Conservation (phyloP, 2,329 filamentous ascomycete species). For the Scedosporium minutisporum region DNA sequence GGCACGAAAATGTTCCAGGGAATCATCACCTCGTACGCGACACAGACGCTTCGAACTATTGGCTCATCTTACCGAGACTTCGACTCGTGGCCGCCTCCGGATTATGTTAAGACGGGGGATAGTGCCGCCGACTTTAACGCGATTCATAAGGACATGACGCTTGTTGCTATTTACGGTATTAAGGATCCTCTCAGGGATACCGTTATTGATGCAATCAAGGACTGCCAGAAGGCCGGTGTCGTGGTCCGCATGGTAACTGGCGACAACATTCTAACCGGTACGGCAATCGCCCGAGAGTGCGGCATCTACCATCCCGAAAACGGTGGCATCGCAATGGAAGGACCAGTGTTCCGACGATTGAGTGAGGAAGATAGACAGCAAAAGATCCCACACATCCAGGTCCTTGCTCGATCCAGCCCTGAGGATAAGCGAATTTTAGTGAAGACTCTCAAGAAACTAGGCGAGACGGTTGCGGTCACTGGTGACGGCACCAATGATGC, state of each 20-base stretch:
- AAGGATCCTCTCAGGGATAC: slow-evolving; percentile 59
- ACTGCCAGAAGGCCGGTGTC: slow-evolving; percentile 56
- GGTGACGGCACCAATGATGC: slow-evolving; percentile 56
- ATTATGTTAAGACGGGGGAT: slow-evolving; percentile 23
- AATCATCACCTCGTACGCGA: slow-evolving; percentile 11
- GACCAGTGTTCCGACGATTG: slow-evolving; percentile 55
- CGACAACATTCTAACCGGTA: slow-evolving; percentile 62
- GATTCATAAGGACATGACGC: slow-evolving; percentile 54
- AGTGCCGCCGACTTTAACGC: slow-evolving; percentile 47
- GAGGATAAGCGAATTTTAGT: slow-evolving; percentile 59
- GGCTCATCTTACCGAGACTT: slow-evolving; percentile 69
- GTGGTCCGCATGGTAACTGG: slow-evolving; percentile 65
- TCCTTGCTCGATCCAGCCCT: slow-evolving; percentile 55
- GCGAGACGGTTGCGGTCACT: slow-evolving; percentile 49
- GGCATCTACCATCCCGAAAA: slow-evolving; percentile 48
- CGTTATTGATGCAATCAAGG: slow-evolving; percentile 53
- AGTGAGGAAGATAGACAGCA: slow-evolving; percentile 48
- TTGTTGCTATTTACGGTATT: slow-evolving; percentile 62
- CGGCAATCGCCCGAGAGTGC: slow-evolving; percentile 64
- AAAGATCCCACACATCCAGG: slow-evolving; percentile 49
- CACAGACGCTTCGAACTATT: slow-evolving; percentile 57
- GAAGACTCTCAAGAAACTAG: slow-evolving; percentile 47
- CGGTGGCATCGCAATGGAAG: slow-evolving; percentile 58
- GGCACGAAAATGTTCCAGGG: slow-evolving; percentile 27
- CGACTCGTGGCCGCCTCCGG: slow-evolving; percentile 62